Evolutionary conservation across 1,284 basidiomycete species (phyloP), one percentile per base, ranked within the genome.

Genomic region (Trametes hirsuta): DNA sequence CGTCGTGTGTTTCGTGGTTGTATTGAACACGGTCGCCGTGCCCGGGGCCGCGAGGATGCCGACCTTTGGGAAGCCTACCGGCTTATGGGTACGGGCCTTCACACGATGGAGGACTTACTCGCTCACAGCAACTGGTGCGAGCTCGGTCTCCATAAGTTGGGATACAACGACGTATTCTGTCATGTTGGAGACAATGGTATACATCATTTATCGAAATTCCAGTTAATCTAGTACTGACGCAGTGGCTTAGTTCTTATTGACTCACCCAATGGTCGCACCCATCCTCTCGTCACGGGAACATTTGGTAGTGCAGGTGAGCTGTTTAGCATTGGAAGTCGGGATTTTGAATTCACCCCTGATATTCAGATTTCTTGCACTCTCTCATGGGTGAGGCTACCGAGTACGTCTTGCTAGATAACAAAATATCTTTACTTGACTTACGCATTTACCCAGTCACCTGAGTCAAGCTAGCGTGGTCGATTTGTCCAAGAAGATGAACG

Each of bases 61-160:
- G 86, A 87, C 34, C 78, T 86, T 35, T 94, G 86, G 76, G 92
- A 95, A 69, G 88, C 90, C 0, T 84, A 82, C 66, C 81, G 88
- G 15, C 79, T 91, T 9, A 78, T 93, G 21, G 91, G 88, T 24
- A 86, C 84, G 46, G 88, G 84, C 36, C 77, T 91, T 25, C 88
- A 91, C 71, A 90, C 88, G 5, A 76, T 91, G 72, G 88, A 91
- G 71, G 89, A 91, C 71, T 77, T 94, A 54, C 79, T 91, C 24
- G 92, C 93, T 0, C 93, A 95, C 73, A 91, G 87, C 65, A 91
- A 91, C 72, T 91, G 86, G 83, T 89, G 88, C 70, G 89, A 92
- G 73, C 76, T 91, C 37, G 85, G 85, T 0, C 79, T 94, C 10
- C 81, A 85, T 67, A 88, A 87, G 69, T 79, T 93, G 75, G 92